A percentile compares a stretch with the other conserved stretches of the same genome.
phyloP scores from a whole-genome alignment of 164 flowering plant species.

The Vitis amurensis region DNA sequence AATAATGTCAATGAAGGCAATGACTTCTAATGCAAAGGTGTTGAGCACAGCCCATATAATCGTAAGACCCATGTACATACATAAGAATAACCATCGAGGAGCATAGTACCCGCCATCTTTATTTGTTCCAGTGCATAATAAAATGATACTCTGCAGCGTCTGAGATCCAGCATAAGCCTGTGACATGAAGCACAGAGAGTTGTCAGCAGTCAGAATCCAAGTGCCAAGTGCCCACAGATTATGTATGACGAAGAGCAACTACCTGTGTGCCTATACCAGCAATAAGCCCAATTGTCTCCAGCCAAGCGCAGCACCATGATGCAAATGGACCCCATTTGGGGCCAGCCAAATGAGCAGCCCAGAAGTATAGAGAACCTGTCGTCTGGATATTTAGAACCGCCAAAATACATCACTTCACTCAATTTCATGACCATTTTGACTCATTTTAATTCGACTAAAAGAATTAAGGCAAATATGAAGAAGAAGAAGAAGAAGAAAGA shows the following conservation, averaged over 20 bases:
- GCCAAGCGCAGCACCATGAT: slow-evolving; percentile 79
- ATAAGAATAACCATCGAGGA: slow-evolving; percentile 64
- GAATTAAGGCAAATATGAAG: too few relatives aligned
- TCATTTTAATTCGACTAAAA: too few relatives aligned
- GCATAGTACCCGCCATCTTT: slow-evolving; percentile 74
- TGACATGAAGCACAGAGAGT: too few relatives aligned
- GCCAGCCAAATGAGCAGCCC: slow-evolving; percentile 78
- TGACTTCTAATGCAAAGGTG: slow-evolving; percentile 68
- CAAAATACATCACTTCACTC: too few relatives aligned
- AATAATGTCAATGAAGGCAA: slow-evolving; percentile 63
- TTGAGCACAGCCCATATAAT: slow-evolving; percentile 74
- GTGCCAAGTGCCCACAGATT: background rate
- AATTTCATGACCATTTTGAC: too few relatives aligned
- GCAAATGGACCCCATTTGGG: slow-evolving; percentile 75
- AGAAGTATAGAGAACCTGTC: slow-evolving; percentile 60
- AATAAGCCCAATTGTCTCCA: slow-evolving; percentile 66
- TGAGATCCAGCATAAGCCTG: slow-evolving; percentile 77
- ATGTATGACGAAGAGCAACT: background rate
- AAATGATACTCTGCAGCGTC: slow-evolving; percentile 59
- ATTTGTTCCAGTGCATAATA: slow-evolving; percentile 66
- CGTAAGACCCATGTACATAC: slow-evolving; percentile 65
- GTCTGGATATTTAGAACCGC: too few relatives aligned
- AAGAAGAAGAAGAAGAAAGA: background rate
- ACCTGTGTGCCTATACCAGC: slow-evolving; percentile 53
- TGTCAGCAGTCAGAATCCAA: background rate